Evolutionary conservation across 1,284 basidiomycete genomes (phyloP), one percentile per base, ranked within the genome.

Genomic region (Boletus holoroseus): DNA sequence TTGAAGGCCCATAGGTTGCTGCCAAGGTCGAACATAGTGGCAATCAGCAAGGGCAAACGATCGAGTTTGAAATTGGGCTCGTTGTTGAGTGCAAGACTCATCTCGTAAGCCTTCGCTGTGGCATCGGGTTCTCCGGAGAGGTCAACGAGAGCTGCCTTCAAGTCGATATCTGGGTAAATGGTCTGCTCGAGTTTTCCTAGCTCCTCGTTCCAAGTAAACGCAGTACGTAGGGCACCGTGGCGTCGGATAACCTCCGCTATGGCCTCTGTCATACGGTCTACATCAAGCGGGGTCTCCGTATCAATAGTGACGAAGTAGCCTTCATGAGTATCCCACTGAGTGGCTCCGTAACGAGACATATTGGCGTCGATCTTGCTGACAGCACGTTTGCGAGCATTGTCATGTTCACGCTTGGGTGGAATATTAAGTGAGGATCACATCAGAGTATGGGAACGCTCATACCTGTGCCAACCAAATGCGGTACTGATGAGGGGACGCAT

Each of bases 381-480:
- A 24, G 56, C 32, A 27, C 55, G 58, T 41, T 55, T 60, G 27
- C 49, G 47, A 45, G 57, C 47, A 16, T 62, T 62, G 32, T 67
- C 59, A 16, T 36, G 52, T 18, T 64, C 61, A 15, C 50, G 59
- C 61, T 62, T 40, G 13, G n/a, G 3, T 16, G 12, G 12, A 16
- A 11, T 18, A 12, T 38, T 44, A 2, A 46, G 24, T 16, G 16
- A 31, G n/a, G 15, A 31, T 39, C 34, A 20, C 18, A 13, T 7
- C 12, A 1, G 5, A 44, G n/a, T 9, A 32, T 7, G 1, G n/a
- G 2, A 31, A 36, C 15, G 24, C 3, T n/a, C 57, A 16, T 49
- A 67, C 62, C 55, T 64, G 61, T 24, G 62, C 63, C 26, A 64
- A 45, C 64, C 62, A 64, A 24, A 64, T 67, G 4, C 61, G 63